Percentiles rank a stretch among this genome's conserved stretches.
Conservation (phyloP, 2,329 filamentous ascomycete genomes). For the Thelonectria rubi region DNA sequence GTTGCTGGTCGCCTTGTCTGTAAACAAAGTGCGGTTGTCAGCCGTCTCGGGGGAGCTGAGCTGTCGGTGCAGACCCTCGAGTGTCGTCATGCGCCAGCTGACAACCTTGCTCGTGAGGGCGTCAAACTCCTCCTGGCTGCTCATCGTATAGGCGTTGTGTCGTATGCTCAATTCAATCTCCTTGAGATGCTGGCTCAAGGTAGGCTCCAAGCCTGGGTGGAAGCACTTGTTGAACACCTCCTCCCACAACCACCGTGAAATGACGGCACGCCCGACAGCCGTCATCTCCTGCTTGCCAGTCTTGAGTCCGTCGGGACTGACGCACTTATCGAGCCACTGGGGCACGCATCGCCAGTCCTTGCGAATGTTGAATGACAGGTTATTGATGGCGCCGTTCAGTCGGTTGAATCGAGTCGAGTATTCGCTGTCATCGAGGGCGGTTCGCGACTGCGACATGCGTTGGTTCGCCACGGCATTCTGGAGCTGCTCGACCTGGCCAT, state of each 20-base stretch:
- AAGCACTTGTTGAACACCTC: conserved; percentile 93
- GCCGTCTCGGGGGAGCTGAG: conserved; percentile 72
- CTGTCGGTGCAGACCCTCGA: conserved; percentile 84
- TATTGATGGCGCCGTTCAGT: conserved; percentile 92
- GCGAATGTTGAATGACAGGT: conserved; percentile 93
- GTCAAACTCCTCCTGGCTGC: conserved; percentile 87
- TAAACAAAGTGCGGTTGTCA: conserved; percentile 74
- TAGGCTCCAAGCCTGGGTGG: conserved; percentile 84
- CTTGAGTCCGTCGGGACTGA: conserved; percentile 85
- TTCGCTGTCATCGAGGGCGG: conserved; percentile 93
- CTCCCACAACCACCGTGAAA: conserved; percentile 89
- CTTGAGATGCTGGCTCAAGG: conserved; percentile 82
- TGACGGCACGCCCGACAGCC: conserved; percentile 86
- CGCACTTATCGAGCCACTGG: conserved; percentile 78
- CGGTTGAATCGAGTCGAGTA: conserved; percentile 90
- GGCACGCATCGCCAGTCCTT: conserved; percentile 92
- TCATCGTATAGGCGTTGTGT: conserved; percentile 75
- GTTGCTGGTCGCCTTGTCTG: conserved; percentile 72
- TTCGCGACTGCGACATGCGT: conserved; percentile 91
- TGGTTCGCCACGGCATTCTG: conserved; percentile 99
- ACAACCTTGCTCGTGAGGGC: conserved; percentile 87
- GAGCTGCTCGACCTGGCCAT: conserved; percentile 87
- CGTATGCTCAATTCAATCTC: conserved; percentile 88
- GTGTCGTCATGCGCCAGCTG: conserved; percentile 90
- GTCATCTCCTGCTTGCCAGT: conserved; percentile 98